Base-by-base conservation (phyloP, 2,329 filamentous ascomycete species). In the Fusarium sp. region DNA sequence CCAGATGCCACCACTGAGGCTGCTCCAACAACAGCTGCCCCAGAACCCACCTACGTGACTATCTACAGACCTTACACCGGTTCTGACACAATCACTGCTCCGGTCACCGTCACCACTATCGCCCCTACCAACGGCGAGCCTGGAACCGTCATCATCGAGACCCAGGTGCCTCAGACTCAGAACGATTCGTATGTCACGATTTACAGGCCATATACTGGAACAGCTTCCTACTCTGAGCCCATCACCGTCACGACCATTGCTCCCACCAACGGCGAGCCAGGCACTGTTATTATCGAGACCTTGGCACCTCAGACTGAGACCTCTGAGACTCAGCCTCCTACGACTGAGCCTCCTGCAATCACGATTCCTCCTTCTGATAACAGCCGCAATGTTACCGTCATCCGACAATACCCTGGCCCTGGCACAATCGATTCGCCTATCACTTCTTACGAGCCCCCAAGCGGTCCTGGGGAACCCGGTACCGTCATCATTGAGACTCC, bases 201-300 rank as follows among this genome's bases (percentile, higher is more conserved):
- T 6, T 74, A 66, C 38, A 69, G 71, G 37, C 71, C 71, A 18
- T 58, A 74, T 35, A 72, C 71, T n/a, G 71, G 71, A 14, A 45
- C 64, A 6, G 71, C 45, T n/a, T 20, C 37, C 20, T 69, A 74
- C 10, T 66, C 64, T 7, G 67, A 61, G 6, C 71, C 71, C 2
- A 27, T 72, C 16, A 72, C 71, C 7, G 27, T 73, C 18, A 73
- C 71, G 1, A 74, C 71, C 0, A 74, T 66, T 4, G 29, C 52
- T 13, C 57, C 68, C 0, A 60, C 61, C 20, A 54, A 54, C 14
- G 69, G 67, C 2, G 56, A 74, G 18, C 71, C 71, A 6, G 71
- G 71, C 13, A 74, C 64, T 10, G 66, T 74, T 2, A 72, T 74
- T 6, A 58, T 74, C 10, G 71, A 74, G 58, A 74, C 71, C 7